phyloP scores from a whole-genome alignment of 345 rosid species.

The Citrus cavaleriei region DNA sequence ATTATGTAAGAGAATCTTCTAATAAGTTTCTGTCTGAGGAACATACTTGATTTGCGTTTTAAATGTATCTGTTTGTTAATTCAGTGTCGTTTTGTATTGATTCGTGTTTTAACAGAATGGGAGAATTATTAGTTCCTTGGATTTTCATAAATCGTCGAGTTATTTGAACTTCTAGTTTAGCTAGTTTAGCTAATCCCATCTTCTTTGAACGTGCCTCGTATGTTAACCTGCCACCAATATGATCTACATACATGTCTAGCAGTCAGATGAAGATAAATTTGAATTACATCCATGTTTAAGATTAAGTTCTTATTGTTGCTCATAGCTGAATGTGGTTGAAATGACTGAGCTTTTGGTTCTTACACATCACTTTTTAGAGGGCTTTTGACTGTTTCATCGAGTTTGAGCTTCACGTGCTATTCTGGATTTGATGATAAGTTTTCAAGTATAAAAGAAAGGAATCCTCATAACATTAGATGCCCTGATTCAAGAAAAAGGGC shows the following conservation, averaged over 20 bases:
- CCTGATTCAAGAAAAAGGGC: constrained; percentile 63
- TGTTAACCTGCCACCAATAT: too few relatives aligned
- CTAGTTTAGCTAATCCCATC: too few relatives aligned
- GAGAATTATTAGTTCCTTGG: too few relatives aligned
- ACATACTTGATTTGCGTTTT: not conserved
- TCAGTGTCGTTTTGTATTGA: not conserved
- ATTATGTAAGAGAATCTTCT: too few relatives aligned
- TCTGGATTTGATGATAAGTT: too few relatives aligned
- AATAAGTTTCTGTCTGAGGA: not conserved
- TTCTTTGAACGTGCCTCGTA: too few relatives aligned
- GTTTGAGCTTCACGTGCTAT: too few relatives aligned
- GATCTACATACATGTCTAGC: too few relatives aligned
- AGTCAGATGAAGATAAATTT: not conserved
- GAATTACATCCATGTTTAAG: not conserved
- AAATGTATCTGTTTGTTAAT: not conserved
- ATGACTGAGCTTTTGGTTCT: not conserved
- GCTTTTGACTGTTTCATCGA: too few relatives aligned
- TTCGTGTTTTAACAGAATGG: not conserved
- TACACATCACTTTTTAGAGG: too few relatives aligned
- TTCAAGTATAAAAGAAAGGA: not conserved
- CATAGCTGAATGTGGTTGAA: not conserved
- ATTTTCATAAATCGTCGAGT: constrained; percentile 29
- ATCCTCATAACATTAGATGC: not conserved
- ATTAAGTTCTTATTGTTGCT: not conserved
- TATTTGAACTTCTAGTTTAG: constrained; percentile 24